These are phyloP conservation scores for Krasilnikovozyma curviuscula DNA, from an alignment of 768 basidiomycete species.

Conservation along the genomic window DNA sequence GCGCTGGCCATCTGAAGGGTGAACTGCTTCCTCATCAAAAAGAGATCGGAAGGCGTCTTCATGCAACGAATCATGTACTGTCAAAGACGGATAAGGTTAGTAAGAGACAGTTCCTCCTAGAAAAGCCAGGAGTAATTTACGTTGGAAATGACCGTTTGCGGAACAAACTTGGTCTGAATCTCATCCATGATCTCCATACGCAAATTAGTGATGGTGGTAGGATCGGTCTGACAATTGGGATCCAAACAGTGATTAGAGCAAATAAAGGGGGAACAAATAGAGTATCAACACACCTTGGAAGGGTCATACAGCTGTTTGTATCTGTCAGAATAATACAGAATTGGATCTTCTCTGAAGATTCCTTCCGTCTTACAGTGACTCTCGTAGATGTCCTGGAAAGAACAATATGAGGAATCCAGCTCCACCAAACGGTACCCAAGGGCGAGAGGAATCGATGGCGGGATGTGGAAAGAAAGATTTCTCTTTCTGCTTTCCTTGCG, in stretches of 20 bases:
- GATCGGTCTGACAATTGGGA: slow-evolving; percentile 3
- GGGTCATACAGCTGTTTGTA: slow-evolving; percentile 32
- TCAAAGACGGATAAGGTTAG: not conserved
- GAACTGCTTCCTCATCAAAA: slow-evolving; percentile 96
- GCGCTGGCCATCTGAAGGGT: slow-evolving; percentile 68
- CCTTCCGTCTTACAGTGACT: slow-evolving; percentile 56
- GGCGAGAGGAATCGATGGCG: slow-evolving; percentile 57
- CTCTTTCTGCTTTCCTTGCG: slow-evolving; percentile 87
- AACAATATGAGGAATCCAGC: slow-evolving; percentile 75
- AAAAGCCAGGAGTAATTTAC: slow-evolving; percentile 32
- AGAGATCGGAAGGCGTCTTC: slow-evolving; percentile 62
- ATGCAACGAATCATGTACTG: slow-evolving; percentile 86
- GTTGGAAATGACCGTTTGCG: slow-evolving; percentile 64
- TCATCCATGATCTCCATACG: slow-evolving; percentile 71
- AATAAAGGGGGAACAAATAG: slow-evolving; percentile 15
- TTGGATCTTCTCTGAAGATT: slow-evolving; percentile 68
- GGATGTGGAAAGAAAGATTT: slow-evolving; percentile 77
- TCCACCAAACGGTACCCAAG: slow-evolving; percentile 69
- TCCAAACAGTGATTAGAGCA: not conserved
- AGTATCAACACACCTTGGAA: slow-evolving; percentile 14
- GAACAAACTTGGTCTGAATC: slow-evolving; percentile 65
- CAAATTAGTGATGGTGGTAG: slow-evolving; percentile 34
- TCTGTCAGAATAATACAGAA: slow-evolving; percentile 68
- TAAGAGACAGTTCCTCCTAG: not conserved
- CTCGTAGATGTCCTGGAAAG: slow-evolving; percentile 85